Percentiles rank a stretch among this genome's conserved stretches.
Conservation (phyloP, 805 yeast species). For the Myxozyma nipponensis region DNA sequence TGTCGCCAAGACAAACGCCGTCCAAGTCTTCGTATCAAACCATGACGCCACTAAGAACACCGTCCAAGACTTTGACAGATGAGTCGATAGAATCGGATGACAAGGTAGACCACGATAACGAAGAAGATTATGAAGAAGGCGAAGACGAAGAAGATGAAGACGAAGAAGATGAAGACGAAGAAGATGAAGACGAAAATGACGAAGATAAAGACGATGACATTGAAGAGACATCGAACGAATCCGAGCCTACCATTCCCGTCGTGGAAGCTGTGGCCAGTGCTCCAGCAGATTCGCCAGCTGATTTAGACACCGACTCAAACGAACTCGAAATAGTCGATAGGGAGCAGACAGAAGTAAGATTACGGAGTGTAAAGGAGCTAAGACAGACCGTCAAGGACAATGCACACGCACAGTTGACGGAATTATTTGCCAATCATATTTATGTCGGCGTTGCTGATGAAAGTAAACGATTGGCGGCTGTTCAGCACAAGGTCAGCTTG, state of each 20-base stretch:
- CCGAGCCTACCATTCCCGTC: neutral
- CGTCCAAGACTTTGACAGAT: too few species aligned
- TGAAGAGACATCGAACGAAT: neutral
- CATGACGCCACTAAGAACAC: too few species aligned
- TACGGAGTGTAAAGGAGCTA: conserved; percentile 58
- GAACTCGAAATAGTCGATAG: conserved; percentile 10
- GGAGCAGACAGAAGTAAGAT: conserved; percentile 41
- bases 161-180: neutral
- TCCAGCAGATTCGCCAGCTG: neutral
- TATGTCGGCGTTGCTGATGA: conserved; percentile 83
- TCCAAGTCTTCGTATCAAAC: too few species aligned
- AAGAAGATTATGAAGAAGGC: neutral
- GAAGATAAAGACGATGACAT: neutral
- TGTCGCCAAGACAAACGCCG: neutral
- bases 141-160: neutral
- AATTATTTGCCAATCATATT: conserved; percentile 62
- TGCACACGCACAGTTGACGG: conserved; percentile 48
- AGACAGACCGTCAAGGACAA: conserved; percentile 38
- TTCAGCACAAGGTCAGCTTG: conserved; percentile 77
- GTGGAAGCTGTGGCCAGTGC: too few species aligned
- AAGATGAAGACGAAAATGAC: neutral
- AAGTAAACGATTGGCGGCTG: conserved; percentile 63
- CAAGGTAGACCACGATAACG: too few species aligned
- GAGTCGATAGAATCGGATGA: neutral
- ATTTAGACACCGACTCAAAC: neutral